phyloP scores from a whole-genome alignment of 495 filamentous ascomycete species.

The Neurospora sublineolata region DNA sequence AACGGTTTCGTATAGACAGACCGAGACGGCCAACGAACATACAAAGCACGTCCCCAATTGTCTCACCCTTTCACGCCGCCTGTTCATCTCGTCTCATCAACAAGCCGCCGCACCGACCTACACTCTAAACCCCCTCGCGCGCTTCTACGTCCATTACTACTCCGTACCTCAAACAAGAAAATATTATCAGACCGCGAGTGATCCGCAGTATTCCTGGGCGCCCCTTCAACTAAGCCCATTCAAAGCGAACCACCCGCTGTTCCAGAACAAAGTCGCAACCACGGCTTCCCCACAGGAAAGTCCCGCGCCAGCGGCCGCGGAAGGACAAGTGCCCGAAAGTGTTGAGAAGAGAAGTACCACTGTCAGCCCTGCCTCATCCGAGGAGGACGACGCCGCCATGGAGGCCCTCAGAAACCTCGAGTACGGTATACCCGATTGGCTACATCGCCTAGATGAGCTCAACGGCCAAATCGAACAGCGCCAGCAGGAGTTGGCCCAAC shows the following conservation, averaged over 20 bases:
- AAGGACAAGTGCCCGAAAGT: neutral
- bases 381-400: conserved; percentile 34
- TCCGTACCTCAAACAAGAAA: neutral
- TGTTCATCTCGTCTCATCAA: neutral
- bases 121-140: neutral
- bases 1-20: neutral
- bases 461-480: conserved; percentile 55
- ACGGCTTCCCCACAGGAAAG: neutral
- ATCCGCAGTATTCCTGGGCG: neutral
- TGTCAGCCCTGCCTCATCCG: neutral
- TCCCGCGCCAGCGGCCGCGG: neutral
- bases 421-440: conserved; percentile 57
- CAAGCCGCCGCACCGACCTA: neutral
- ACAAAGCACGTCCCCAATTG: neutral
- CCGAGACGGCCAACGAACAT: neutral
- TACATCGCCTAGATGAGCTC: conserved; percentile 54
- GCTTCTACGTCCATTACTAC: neutral
- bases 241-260: neutral
- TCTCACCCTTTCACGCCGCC: neutral
- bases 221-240: neutral
- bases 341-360: neutral
- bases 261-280: neutral
- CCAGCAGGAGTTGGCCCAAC: conserved; percentile 52
- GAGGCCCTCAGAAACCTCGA: conserved; percentile 55
- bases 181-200: neutral